Base-by-base conservation (phyloP, 2,329 filamentous ascomycete species). In the Anthostomella pinea region DNA sequence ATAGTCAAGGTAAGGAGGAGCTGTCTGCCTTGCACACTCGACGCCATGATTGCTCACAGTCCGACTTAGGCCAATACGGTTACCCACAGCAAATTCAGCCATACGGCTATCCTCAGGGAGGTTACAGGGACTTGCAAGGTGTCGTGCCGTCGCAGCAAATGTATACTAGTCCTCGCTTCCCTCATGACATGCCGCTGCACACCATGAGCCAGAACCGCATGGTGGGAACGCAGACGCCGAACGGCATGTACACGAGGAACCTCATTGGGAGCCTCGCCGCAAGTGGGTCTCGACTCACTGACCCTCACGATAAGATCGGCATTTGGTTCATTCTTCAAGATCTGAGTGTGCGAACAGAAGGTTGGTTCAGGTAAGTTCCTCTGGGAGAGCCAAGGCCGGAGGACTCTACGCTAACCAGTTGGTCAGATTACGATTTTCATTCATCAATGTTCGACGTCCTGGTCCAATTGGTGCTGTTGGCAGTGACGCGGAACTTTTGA, bases 321-420 rank as follows among this genome's bases (percentile, higher is more conserved):
- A 89, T 95, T 47, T 98, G 91, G 91, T 98, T 98, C 55, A 86
- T 98, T 29, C 71, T 97, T 35, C 91, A 96, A 61, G 93, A 98
- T 65, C 71, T 98, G 27, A 95, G 89, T 53, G 91, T 98, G 20
- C 79, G 93, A 29, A 95, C 89, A 0, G 93, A 97, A 62, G 93
- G 93, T 8, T 78, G 73, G 41, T 98, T 97, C 63, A 77, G 91
- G 87, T 94, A 73, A 54, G 72, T 58, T 30, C 26, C 20, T 23
- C n/a, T 26, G 34, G 24, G 16, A 10, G 14, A 27, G 15, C 36
- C 17, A 16, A 24, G 22, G 33, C 21, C 27, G 20, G 10, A 31
- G 23, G 21, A 17, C 26, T 8, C 18, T 19, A 15, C 15, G 36
- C 30, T 52, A 27, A 51, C 35, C 26, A 36, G 20, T 17, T 16